These are phyloP conservation scores for Globisporangium splendens DNA, from an alignment of 352 stramenopile genomes.

Conservation along the genomic window DNA sequence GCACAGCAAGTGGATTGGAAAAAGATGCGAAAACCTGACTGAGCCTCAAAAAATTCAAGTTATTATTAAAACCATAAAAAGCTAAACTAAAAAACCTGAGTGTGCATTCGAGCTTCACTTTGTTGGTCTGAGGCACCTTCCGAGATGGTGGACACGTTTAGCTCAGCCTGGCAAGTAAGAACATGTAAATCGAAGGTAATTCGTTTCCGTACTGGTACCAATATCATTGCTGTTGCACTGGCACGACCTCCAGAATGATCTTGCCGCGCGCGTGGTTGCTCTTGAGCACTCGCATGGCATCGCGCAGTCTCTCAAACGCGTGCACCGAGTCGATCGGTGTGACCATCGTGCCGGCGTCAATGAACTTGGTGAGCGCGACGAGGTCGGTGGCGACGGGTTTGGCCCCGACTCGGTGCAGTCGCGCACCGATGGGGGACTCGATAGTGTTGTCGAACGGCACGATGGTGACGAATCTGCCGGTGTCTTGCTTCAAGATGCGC, in stretches of 20 bases:
- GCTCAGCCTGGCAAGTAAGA: too few species aligned
- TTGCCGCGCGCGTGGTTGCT: not conserved
- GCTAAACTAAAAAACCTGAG: too few species aligned
- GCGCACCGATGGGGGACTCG: not conserved
- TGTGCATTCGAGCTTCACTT: too few species aligned
- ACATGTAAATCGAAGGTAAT: too few species aligned
- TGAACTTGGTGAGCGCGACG: not conserved
- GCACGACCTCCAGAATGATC: slow-evolving; percentile 1
- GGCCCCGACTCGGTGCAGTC: not conserved
- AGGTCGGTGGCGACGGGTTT: not conserved
- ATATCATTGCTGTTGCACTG: too few species aligned
- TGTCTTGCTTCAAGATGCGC: slow-evolving; percentile 1
- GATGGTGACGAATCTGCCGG: slow-evolving; percentile 3
- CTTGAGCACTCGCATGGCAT: slow-evolving; percentile 2
- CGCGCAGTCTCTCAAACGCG: not conserved
- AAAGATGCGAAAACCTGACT: too few species aligned
- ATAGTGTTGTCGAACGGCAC: not conserved
- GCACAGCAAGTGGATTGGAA: too few species aligned
- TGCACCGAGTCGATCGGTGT: slow-evolving; percentile 1
- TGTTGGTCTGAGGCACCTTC: too few species aligned
- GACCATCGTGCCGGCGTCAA: not conserved
- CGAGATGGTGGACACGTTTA: too few species aligned
- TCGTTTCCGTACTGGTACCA: too few species aligned
- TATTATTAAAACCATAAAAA: too few species aligned
- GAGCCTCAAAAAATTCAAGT: too few species aligned